phyloP scores from a whole-genome alignment of 2,329 filamentous ascomycete species.

The Xylariaceae sp. region DNA sequence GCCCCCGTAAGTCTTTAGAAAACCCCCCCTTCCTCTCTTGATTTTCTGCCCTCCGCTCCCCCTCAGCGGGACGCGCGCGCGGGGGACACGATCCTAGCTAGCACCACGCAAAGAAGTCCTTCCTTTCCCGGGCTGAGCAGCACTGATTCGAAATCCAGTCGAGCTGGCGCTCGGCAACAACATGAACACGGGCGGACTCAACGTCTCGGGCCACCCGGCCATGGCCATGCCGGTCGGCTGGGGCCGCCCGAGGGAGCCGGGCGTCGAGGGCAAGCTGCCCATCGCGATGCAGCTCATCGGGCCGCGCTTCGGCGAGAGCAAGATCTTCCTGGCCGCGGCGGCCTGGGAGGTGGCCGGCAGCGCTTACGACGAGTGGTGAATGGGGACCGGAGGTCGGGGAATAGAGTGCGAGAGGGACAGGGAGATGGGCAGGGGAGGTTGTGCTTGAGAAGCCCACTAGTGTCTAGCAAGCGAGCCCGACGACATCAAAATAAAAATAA shows the following conservation, averaged over 20 bases:
- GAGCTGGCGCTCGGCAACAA: constrained; percentile 39
- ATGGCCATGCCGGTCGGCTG: constrained; percentile 37
- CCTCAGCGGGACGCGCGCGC: too few relatives aligned
- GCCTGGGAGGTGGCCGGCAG: constrained; percentile 24
- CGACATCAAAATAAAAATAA: too few relatives aligned
- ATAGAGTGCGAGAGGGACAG: too few relatives aligned
- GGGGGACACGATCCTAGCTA: too few relatives aligned
- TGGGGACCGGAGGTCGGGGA: too few relatives aligned
- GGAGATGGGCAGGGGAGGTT: too few relatives aligned
- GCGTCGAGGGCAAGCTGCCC: constrained; percentile 17
- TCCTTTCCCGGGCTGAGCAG: too few relatives aligned
- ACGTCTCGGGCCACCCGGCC: constrained; percentile 42
- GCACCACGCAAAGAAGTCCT: too few relatives aligned
- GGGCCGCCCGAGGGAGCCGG: constrained; percentile 9
- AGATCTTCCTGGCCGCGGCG: constrained; percentile 20
- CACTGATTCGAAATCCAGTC: too few relatives aligned
- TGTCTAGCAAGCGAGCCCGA: too few relatives aligned
- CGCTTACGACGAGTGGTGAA: constrained; percentile 19
- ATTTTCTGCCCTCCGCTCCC: too few relatives aligned
- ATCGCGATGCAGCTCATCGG: constrained; percentile 26
- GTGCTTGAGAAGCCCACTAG: too few relatives aligned
- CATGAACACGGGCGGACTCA: constrained; percentile 39
- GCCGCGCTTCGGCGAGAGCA: constrained; percentile 20
- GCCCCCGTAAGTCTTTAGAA: constrained; percentile 30
- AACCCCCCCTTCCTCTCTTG: constrained; percentile 33